These are phyloP conservation scores for Geotrichum fermentans DNA, from an alignment of 1,139 yeast genomes.

Conservation along the genomic window DNA sequence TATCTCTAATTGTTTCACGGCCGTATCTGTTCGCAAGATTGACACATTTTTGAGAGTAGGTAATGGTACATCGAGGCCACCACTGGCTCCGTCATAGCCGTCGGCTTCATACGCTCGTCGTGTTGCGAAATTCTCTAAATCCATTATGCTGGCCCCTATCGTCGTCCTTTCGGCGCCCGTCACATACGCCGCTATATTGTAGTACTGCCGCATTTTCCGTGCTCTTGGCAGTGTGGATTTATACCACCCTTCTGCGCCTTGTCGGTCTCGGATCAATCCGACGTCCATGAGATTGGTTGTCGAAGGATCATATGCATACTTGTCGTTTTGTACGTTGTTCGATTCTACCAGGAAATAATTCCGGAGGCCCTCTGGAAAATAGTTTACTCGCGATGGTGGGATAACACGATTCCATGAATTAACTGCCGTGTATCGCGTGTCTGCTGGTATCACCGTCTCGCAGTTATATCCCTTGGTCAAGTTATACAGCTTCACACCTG, in stretches of 20 bases:
- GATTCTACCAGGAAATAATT: slow-evolving; percentile 1
- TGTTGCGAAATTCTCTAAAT: not conserved
- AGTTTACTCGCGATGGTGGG: not conserved
- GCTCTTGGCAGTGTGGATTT: too few relatives aligned
- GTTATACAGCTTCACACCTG: slow-evolving; percentile 11
- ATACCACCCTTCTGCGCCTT: not conserved
- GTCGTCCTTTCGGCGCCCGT: slow-evolving; percentile 17
- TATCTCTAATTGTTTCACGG: slow-evolving; percentile 14
- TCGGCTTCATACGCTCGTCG: not conserved
- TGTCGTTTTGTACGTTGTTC: slow-evolving; percentile 5
- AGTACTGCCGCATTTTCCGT: not conserved
- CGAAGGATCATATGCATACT: slow-evolving; percentile 11
- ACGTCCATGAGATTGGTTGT: slow-evolving; percentile 13
- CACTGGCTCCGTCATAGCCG: not conserved
- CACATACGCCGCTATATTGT: slow-evolving; percentile 15
- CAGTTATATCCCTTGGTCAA: slow-evolving; percentile 14
- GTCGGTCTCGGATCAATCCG: slow-evolving; percentile 12
- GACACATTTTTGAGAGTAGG: slow-evolving; percentile 12
- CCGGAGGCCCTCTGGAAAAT: slow-evolving; percentile 2
- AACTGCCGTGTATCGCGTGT: slow-evolving; percentile 1
- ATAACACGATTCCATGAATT: not conserved
- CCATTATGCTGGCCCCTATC: slow-evolving; percentile 12
- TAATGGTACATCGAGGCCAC: not conserved
- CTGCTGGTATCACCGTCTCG: slow-evolving; percentile 12
- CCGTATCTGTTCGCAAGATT: slow-evolving; percentile 12